Evolutionary conservation across 192 early-diverging fungal species (phyloP).

Genomic region (Allomyces macrogynus): DNA sequence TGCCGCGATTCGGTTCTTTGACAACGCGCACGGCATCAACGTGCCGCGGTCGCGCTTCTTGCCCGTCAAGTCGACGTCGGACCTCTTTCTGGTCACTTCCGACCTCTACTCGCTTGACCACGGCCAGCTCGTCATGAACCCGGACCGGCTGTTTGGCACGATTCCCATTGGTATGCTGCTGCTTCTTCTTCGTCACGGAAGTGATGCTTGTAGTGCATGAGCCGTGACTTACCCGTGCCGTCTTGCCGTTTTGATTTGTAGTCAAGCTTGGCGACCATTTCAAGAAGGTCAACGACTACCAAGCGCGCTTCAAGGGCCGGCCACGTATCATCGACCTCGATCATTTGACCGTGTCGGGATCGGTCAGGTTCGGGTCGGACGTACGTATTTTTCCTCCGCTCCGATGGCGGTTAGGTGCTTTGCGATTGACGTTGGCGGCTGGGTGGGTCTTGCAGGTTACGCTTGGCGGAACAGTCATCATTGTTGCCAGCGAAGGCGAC

Average conservation of each 20-base stretch:
- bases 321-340: constrained; percentile 95
- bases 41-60: constrained; percentile 95
- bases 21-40: constrained; percentile 83
- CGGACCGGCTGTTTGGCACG: constrained; percentile 78
- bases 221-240: too few species aligned
- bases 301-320: constrained; percentile 70
- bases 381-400: constrained; percentile 6
- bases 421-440: too few species aligned
- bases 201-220: too few species aligned
- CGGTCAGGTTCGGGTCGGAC: constrained; percentile 88
- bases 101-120: constrained; percentile 86
- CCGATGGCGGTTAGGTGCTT: too few species aligned
- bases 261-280: constrained; percentile 97
- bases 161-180: constrained; percentile 27
- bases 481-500: constrained; percentile 94
- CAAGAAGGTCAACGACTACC: constrained; percentile 85
- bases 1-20: constrained; percentile 96
- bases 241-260: constrained; percentile 9
- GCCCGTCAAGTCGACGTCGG: constrained; percentile 95
- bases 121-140: constrained; percentile 79
- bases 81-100: constrained; percentile 88
- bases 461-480: constrained; percentile 87
- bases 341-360: constrained; percentile 94
- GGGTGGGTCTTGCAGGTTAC: constrained; percentile 16
- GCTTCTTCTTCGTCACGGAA: too few species aligned